Evolutionary conservation across 1,284 basidiomycete genomes (phyloP).

Genomic region (Moniliophthora roreri): DNA sequence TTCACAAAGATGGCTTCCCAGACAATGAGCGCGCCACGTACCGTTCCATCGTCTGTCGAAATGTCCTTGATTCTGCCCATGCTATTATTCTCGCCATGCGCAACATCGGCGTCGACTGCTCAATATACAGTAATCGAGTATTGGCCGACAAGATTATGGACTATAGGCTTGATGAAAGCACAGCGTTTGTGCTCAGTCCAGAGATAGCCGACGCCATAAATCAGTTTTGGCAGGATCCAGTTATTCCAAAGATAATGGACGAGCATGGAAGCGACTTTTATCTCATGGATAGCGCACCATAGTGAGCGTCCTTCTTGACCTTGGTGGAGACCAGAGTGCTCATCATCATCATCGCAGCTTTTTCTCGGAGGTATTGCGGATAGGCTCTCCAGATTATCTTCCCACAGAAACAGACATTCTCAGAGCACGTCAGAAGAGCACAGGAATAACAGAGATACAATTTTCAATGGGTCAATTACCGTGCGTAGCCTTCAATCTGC

Average conservation of each 20-base stretch:
- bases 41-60: constrained; percentile 82
- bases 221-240: constrained; percentile 88
- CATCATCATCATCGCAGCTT: constrained; percentile 74
- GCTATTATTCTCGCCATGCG: constrained; percentile 87
- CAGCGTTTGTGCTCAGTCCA: constrained; percentile 47
- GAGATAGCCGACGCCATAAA: constrained; percentile 79
- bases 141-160: constrained; percentile 40
- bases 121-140: constrained; percentile 75
- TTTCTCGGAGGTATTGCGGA: constrained; percentile 82
- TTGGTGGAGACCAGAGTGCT: constrained; percentile 31
- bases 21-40: constrained; percentile 79
- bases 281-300: constrained; percentile 92
- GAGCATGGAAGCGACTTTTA: constrained; percentile 85
- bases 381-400: constrained; percentile 77
- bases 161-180: constrained; percentile 44
- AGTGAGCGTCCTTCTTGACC: constrained; percentile 49
- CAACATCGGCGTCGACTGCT: constrained; percentile 85
- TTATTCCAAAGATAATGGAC: constrained; percentile 86
- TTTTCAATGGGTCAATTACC: constrained; percentile 68
- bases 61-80: constrained; percentile 87
- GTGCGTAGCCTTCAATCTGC: constrained; percentile 60
- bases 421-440: constrained; percentile 86
- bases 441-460: constrained; percentile 90
- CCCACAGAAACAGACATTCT: constrained; percentile 91
- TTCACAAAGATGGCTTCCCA: constrained; percentile 92